Evolutionary conservation across 2,329 filamentous ascomycete genomes (phyloP).

Genomic region (Colletotrichum echinochloae): DNA sequence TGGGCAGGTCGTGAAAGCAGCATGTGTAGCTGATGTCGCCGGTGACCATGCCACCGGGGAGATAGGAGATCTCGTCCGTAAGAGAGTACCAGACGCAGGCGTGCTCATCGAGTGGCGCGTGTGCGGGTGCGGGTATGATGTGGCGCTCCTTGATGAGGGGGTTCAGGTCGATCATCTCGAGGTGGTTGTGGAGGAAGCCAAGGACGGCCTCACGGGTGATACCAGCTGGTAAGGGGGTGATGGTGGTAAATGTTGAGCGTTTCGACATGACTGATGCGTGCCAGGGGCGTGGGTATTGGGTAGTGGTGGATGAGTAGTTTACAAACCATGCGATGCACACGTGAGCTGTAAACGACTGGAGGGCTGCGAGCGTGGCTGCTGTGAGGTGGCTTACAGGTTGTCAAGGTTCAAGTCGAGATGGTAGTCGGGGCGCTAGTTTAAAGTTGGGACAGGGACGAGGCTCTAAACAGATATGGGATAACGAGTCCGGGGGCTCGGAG

Average conservation of each 20-base stretch:
- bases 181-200: conserved; percentile 80
- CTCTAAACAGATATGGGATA: not conserved
- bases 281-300: not conserved
- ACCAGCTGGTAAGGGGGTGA: conserved; percentile 79
- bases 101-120: conserved; percentile 77
- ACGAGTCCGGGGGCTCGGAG: not conserved
- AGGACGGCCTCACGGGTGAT: conserved; percentile 79
- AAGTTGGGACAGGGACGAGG: conserved; percentile 16
- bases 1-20: conserved; percentile 79
- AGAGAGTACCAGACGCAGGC: conserved; percentile 82
- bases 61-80: conserved; percentile 80
- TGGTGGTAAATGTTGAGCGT: conserved; percentile 78
- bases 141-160: conserved; percentile 81
- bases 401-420: not conserved
- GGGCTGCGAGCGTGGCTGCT: not conserved
- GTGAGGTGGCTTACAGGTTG: conserved; percentile 30
- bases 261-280: conserved; percentile 69
- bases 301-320: not conserved
- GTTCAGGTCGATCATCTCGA: conserved; percentile 89
- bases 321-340: conserved; percentile 9
- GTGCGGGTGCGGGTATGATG: conserved; percentile 73
- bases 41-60: conserved; percentile 73
- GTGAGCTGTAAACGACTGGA: not conserved
- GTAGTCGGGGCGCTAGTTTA: not conserved
- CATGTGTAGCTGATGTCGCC: conserved; percentile 82